Conservation (phyloP, 768 basidiomycete species). For the Phaeotremella skinneri region DNA sequence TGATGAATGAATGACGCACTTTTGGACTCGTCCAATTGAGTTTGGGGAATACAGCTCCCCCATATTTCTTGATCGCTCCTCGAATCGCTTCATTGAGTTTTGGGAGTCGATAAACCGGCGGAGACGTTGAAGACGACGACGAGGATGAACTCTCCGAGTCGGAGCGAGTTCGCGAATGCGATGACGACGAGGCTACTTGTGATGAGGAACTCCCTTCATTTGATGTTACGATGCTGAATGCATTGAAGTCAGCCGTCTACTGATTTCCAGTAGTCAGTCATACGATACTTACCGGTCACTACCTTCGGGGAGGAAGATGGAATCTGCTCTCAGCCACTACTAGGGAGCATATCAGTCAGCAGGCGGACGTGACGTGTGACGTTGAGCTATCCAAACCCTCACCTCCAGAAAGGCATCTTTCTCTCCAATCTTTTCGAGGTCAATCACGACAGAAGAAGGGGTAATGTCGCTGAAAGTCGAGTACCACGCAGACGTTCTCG, state of each 20-base stretch:
- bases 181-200: neutral
- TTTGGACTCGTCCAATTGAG: conserved; percentile 94
- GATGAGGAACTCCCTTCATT: neutral
- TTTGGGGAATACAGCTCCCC: conserved; percentile 85
- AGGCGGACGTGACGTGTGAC: neutral
- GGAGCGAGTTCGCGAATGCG: neutral
- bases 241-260: neutral
- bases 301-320: conserved; percentile 42
- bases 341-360: conserved; percentile 8
- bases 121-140: neutral
- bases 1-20: conserved; percentile 54
- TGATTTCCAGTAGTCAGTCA: conserved; percentile 4
- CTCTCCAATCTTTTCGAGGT: conserved; percentile 33
- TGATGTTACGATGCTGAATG: neutral
- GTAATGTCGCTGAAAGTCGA: conserved; percentile 28
- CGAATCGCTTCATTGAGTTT: conserved; percentile 74
- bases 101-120: conserved; percentile 53
- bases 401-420: conserved; percentile 37
- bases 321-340: conserved; percentile 44
- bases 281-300: conserved; percentile 26
- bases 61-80: conserved; percentile 62
- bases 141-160: conserved; percentile 8
- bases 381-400: conserved; percentile 1
- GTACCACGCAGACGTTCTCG: conserved; percentile 38
- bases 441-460: conserved; percentile 26